Percentiles rank a stretch among this genome's conserved stretches.
Conservation (phyloP, 768 basidiomycete species). For the Suillus occidentalis region DNA sequence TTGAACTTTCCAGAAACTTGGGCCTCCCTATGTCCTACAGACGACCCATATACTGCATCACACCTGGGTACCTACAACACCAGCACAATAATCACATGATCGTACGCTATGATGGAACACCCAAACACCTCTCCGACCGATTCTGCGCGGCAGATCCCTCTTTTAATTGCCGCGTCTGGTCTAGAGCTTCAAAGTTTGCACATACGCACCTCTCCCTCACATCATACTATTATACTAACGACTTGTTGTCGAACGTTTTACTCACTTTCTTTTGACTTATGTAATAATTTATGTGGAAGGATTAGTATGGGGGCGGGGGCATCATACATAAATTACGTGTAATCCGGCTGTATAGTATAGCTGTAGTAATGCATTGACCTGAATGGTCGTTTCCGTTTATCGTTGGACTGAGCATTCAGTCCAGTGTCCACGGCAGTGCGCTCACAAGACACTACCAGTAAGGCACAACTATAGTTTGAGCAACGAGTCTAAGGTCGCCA, state of each 20-base stretch:
- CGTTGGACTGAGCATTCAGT: neutral
- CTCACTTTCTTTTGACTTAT: neutral
- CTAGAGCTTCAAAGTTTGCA: neutral
- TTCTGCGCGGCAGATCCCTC: neutral
- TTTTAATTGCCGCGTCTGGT: neutral
- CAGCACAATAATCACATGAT: neutral
- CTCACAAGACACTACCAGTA: neutral
- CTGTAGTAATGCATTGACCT: neutral
- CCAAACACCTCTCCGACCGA: neutral
- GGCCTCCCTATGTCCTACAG: slow-evolving; percentile 3
- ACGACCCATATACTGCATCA: slow-evolving; percentile 1
- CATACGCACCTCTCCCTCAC: too few species aligned
- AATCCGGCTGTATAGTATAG: neutral
- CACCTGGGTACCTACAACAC: too few species aligned
- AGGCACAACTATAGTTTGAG: neutral
- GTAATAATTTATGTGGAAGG: neutral
- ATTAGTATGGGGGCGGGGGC: neutral
- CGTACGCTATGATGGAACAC: neutral
- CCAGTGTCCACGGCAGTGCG: neutral
- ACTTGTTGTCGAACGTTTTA: neutral
- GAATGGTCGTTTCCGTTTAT: neutral
- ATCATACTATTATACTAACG: neutral
- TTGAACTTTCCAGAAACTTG: slow-evolving; percentile 19
- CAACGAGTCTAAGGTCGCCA: neutral
- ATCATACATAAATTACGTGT: too few species aligned